Percentiles rank a stretch among this genome's conserved stretches.
These are phyloP conservation scores for Daedaleopsis sinensis DNA, from an alignment of 768 basidiomycete species.

Conservation along the genomic window DNA sequence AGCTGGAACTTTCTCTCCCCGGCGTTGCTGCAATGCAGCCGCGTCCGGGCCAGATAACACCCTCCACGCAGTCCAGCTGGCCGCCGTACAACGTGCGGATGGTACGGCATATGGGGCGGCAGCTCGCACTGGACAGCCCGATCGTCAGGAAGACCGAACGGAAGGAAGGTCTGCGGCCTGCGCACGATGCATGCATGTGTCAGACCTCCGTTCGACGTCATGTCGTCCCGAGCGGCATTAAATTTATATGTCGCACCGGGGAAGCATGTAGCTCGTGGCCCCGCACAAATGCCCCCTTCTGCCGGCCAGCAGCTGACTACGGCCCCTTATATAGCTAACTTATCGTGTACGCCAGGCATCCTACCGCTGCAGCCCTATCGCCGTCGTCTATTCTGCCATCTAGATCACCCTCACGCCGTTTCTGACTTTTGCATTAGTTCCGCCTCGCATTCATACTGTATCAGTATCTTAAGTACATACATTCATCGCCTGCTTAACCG, in stretches of 20 bases:
- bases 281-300: constrained; percentile 12
- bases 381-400: background rate
- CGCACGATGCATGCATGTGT: constrained; percentile 2
- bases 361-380: constrained; percentile 14
- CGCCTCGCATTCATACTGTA: constrained; percentile 11
- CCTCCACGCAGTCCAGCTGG: constrained; percentile 3
- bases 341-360: constrained; percentile 8
- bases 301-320: constrained; percentile 19
- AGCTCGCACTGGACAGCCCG: background rate
- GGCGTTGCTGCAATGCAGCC: background rate
- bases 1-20: background rate
- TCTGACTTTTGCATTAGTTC: background rate
- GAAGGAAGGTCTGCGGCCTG: background rate
- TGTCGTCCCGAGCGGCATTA: constrained; percentile 9
- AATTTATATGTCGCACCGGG: constrained; percentile 10
- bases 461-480: constrained; percentile 20
- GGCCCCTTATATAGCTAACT: constrained; percentile 7
- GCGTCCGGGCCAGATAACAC: background rate
- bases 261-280: constrained; percentile 1
- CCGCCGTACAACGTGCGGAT: background rate
- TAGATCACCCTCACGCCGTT: background rate
- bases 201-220: constrained; percentile 11
- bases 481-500: constrained; percentile 12
- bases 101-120: background rate
- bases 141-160: constrained; percentile 7